phyloP scores from a whole-genome alignment of 2,329 filamentous ascomycete species.

The Elsinoe fawcettii region DNA sequence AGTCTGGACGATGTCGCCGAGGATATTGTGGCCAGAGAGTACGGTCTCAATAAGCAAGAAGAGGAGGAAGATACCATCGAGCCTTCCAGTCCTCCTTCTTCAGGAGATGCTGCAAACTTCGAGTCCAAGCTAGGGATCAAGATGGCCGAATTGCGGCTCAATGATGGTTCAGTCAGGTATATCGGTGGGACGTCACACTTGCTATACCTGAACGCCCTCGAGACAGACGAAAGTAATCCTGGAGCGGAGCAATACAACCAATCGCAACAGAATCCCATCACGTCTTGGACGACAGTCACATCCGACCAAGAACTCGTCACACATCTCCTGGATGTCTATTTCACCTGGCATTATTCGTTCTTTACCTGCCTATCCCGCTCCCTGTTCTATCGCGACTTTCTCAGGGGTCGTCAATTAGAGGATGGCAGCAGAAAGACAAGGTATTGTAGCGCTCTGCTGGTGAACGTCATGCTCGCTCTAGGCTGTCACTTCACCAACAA shows the following conservation, averaged over 20 bases:
- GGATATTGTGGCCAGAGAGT: conserved; percentile 48
- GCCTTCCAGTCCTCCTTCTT: conserved; percentile 33
- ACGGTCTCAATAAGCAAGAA: conserved; percentile 38
- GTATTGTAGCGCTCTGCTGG: conserved; percentile 65
- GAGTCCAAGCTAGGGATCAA: conserved; percentile 83
- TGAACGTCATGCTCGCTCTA: conserved; percentile 30
- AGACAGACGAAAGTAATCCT: neutral
- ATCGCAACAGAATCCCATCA: conserved; percentile 60
- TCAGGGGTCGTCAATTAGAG: conserved; percentile 56
- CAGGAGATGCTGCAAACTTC: conserved; percentile 34
- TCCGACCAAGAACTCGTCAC: conserved; percentile 68
- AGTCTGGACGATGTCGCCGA: conserved; percentile 58
- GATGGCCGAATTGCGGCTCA: conserved; percentile 83
- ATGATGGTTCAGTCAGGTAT: conserved; percentile 81
- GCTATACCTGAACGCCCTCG: conserved; percentile 58
- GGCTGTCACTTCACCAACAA: conserved; percentile 48
- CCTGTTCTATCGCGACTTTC: conserved; percentile 80
- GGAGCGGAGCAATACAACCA: conserved; percentile 36
- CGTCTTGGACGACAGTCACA: conserved; percentile 83
- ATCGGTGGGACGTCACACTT: conserved; percentile 92
- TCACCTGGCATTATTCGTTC: conserved; percentile 95
- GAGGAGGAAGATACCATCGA: conserved; percentile 30
- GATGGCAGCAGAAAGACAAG: conserved; percentile 47
- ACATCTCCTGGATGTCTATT: conserved; percentile 95
- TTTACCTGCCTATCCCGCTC: conserved; percentile 85